phyloP scores from a whole-genome alignment of 2,329 filamentous ascomycete species.

The Calonectria henricotiae region DNA sequence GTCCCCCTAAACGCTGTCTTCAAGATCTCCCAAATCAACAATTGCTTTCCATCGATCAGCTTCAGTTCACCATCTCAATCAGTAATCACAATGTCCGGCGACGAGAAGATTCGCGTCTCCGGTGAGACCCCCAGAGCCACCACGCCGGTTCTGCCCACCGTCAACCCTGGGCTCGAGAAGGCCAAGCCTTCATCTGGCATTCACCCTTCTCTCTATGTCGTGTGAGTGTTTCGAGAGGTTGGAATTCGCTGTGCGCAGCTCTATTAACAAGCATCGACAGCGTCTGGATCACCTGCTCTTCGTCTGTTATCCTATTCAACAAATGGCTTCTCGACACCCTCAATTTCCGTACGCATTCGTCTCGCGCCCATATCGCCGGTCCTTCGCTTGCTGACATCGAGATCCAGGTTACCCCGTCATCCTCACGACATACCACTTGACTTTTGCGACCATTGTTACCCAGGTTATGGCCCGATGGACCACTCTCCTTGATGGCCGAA shows the following conservation, averaged over 20 bases:
- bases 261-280: conserved; percentile 64
- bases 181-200: conserved; percentile 76
- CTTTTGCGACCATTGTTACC: conserved; percentile 94
- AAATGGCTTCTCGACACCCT: conserved; percentile 95
- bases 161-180: conserved; percentile 85
- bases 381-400: conserved; percentile 42
- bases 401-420: conserved; percentile 79
- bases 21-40: conserved; percentile 50
- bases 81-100: conserved; percentile 69
- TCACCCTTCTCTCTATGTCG: conserved; percentile 90
- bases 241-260: conserved; percentile 2
- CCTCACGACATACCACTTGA: conserved; percentile 95
- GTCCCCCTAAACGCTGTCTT: conserved; percentile 57
- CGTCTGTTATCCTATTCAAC: conserved; percentile 98
- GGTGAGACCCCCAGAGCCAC: conserved; percentile 80
- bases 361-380: conserved; percentile 18
- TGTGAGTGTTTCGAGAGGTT: conserved; percentile 63
- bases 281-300: conserved; percentile 93
- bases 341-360: conserved; percentile 75
- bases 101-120: conserved; percentile 89
- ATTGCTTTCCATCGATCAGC: conserved; percentile 44
- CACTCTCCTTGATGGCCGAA: conserved; percentile 90
- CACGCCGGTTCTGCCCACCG: conserved; percentile 81
- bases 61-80: conserved; percentile 52
- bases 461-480: conserved; percentile 94